phyloP scores from a whole-genome alignment of 2,329 filamentous ascomycete genomes.

The Aspergillus ruber region DNA sequence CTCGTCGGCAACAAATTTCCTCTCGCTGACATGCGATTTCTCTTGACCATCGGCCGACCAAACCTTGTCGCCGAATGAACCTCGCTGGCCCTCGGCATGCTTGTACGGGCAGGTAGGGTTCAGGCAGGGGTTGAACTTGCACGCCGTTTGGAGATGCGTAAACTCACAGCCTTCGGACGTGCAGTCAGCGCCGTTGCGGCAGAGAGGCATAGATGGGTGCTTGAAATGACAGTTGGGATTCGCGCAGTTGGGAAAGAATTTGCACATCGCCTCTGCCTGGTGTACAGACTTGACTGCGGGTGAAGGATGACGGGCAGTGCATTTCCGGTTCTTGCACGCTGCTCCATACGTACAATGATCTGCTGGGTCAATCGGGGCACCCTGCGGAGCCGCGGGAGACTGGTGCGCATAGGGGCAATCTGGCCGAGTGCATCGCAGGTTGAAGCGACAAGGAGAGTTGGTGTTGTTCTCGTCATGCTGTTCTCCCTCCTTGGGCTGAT shows the following conservation, averaged over 20 bases:
- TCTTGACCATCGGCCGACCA: conserved; percentile 62
- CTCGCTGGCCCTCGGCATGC: conserved; percentile 85
- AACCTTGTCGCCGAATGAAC: conserved; percentile 78
- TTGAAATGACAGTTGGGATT: conserved; percentile 83
- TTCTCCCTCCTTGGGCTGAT: conserved; percentile 31
- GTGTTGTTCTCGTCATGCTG: conserved; percentile 48
- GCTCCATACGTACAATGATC: conserved; percentile 79
- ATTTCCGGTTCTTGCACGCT: conserved; percentile 94
- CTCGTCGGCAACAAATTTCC: conserved; percentile 72
- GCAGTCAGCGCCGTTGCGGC: conserved; percentile 87
- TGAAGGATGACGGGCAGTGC: conserved; percentile 83
- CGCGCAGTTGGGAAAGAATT: conserved; percentile 85
- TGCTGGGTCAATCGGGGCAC: conserved; percentile 67
- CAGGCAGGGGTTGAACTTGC: conserved; percentile 85
- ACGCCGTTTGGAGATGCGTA: conserved; percentile 75
- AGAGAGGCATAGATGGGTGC: conserved; percentile 79
- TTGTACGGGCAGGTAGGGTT: conserved; percentile 85
- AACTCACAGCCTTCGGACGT: conserved; percentile 77
- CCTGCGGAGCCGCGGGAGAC: conserved; percentile 78
- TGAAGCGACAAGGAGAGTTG: conserved; percentile 78
- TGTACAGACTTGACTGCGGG: conserved; percentile 73
- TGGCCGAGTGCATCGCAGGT: conserved; percentile 77
- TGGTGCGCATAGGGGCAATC: conserved; percentile 93
- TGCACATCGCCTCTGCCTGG: conserved; percentile 79
- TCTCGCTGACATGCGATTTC: conserved; percentile 72